A percentile compares a stretch with the other conserved stretches of the same genome.
Evolutionary conservation across 345 rosid genomes (phyloP).

Genomic region (Heritiera littoralis): DNA sequence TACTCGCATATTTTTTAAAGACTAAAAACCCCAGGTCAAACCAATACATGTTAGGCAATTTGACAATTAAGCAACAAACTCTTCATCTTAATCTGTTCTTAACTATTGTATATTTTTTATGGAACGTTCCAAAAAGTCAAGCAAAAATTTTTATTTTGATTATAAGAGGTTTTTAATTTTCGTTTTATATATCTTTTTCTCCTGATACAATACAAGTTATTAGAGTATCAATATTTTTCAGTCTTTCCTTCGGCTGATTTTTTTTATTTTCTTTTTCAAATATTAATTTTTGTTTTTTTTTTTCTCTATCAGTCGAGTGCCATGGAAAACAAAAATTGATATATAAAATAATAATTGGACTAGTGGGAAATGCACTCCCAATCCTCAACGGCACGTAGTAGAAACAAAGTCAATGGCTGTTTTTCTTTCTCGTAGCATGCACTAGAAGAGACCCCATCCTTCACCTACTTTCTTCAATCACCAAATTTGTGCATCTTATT

Average conservation of each 20-base stretch:
- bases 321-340: too few relatives aligned
- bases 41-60: neutral
- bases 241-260: too few relatives aligned
- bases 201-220: too few relatives aligned
- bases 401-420: conserved; percentile 22
- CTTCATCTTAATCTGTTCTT: neutral
- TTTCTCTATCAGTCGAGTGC: too few relatives aligned
- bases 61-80: neutral
- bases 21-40: neutral
- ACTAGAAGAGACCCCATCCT: neutral
- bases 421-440: neutral
- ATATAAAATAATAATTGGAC: too few relatives aligned
- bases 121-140: neutral
- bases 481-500: neutral
- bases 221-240: too few relatives aligned
- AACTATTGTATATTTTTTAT: too few relatives aligned
- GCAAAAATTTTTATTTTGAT: too few relatives aligned
- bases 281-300: too few relatives aligned
- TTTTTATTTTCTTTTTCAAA: too few relatives aligned
- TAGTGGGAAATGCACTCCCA: conserved; percentile 14
- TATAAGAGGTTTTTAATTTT: too few relatives aligned
- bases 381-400: conserved; percentile 40
- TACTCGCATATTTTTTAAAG: neutral
- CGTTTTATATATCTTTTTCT: too few relatives aligned
- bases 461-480: neutral